Conservation (phyloP, 169 alveolate species). For the Eimeria maxima region DNA sequence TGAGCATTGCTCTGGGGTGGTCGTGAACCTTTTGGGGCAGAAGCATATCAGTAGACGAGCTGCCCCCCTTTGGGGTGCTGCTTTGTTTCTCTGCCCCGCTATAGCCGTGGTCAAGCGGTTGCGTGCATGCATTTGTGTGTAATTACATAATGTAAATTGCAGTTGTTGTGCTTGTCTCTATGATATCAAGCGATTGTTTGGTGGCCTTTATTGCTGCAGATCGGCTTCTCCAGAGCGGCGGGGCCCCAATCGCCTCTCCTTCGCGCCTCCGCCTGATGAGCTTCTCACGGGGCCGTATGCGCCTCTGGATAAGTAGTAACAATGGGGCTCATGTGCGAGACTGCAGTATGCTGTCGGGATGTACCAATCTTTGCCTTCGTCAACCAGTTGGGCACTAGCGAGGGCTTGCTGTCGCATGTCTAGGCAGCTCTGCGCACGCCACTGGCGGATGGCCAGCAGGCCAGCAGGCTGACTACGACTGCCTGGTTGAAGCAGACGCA, state of each 20-base stretch:
- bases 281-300: slow-evolving; percentile 82
- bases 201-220: slow-evolving; percentile 46
- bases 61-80: not conserved
- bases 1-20: not conserved
- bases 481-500: not conserved
- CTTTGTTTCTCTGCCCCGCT: not conserved
- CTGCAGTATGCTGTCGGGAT: not conserved
- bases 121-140: not conserved
- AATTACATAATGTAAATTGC: not conserved
- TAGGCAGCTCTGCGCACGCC: not conserved
- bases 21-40: not conserved
- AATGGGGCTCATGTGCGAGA: not conserved
- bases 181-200: not conserved
- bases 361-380: not conserved
- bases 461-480: not conserved
- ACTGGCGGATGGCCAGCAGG: not conserved
- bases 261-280: slow-evolving; percentile 84
- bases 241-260: slow-evolving; percentile 72
- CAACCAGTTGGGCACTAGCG: not conserved
- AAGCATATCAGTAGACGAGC: not conserved
- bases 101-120: not conserved
- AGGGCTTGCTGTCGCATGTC: not conserved
- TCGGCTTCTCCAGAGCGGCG: slow-evolving; percentile 78
- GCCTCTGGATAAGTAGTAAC: slow-evolving; percentile 69
- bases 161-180: not conserved